Evolutionary conservation across 148 eudicot species (phyloP), one percentile per base, ranked within the genome.

Genomic region (Simmondsia chinensis): DNA sequence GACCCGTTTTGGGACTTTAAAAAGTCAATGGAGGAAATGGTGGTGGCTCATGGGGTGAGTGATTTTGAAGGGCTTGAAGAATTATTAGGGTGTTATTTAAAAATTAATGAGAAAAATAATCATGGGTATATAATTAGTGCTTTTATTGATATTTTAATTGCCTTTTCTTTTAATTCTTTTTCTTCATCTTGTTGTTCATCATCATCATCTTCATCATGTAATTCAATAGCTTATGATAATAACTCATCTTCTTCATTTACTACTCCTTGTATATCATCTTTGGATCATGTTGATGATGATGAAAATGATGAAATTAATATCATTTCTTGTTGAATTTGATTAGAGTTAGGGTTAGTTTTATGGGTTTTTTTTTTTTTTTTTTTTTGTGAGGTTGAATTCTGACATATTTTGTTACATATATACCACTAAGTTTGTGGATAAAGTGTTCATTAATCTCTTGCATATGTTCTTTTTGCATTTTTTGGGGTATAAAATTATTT

Each of bases 21-120:
- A 19, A 67, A 19, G 31, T 88, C 97, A 28, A 88, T 88, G 97
- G 74, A 72, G 46, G 91, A 88, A 26, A 88, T 88, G 97, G 77
- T 88, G 42, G 84, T 70, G 31, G 82, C 87, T 11, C 73, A 82
- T 56, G 91, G 72, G 20, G 20, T 87, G 39, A 74, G 73, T n/a
- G 74, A 70, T 33, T 77, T 75, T 83, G 69, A 71, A 7, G 59
- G 52, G 3, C 63, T 88, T 20, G 84, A 80, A 61, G 80, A 77
- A 43, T 75, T 88, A 10, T 55, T 88, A 37, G 55, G 65, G 16
- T 80, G 86, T 48, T 88, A 77, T 17, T 69, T 88, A 56, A 71
- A 48, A 46, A 74, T 78, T 7, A 88, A 88, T 60, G 63, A 43
- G 0, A 64, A 73, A 31, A 50, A 27, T 23, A 88, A 75, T 36